A percentile compares a stretch with the other conserved stretches of the same genome.
Conservation (phyloP, 1,284 basidiomycete genomes). For the Naganishia albida region DNA sequence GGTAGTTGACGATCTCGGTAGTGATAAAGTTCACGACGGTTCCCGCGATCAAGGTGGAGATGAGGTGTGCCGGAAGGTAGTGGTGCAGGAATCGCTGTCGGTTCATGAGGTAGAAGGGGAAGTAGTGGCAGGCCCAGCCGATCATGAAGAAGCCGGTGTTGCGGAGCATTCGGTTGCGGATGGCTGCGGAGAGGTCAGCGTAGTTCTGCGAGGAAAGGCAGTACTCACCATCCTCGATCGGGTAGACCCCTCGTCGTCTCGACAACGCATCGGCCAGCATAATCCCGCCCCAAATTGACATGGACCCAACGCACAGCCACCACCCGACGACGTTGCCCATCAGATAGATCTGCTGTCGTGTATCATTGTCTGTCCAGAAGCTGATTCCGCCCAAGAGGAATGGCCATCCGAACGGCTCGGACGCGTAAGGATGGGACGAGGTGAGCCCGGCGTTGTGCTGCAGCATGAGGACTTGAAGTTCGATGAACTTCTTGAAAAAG, state of each 20-base stretch:
- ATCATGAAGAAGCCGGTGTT: slow-evolving; percentile 92
- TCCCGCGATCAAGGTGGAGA: slow-evolving; percentile 87
- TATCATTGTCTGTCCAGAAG: slow-evolving; percentile 90
- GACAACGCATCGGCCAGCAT: slow-evolving; percentile 85
- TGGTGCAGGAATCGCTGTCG: slow-evolving; percentile 97
- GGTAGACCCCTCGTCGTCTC: slow-evolving; percentile 77
- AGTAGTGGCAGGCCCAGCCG: slow-evolving; percentile 93
- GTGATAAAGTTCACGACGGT: slow-evolving; percentile 87
- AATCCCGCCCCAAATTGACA: slow-evolving; percentile 87
- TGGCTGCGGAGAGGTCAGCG: slow-evolving; percentile 57
- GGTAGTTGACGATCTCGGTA: slow-evolving; percentile 90
- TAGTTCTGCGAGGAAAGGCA: neutral
- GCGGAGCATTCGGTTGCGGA: slow-evolving; percentile 90
- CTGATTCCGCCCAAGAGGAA: slow-evolving; percentile 93
- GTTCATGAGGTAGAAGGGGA: slow-evolving; percentile 97
- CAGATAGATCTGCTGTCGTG: slow-evolving; percentile 90
- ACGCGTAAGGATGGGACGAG: slow-evolving; percentile 92
- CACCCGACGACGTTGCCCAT: slow-evolving; percentile 92
- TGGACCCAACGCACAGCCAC: slow-evolving; percentile 85
- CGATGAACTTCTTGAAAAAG: slow-evolving; percentile 93
- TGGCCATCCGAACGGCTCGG: slow-evolving; percentile 94
- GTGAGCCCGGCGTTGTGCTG: slow-evolving; percentile 97
- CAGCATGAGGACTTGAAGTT: slow-evolving; percentile 92
- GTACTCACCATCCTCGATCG: slow-evolving; percentile 76
- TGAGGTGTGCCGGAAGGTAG: slow-evolving; percentile 92